Evolutionary conservation across 2,329 filamentous ascomycete genomes (phyloP).

Genomic region (Massarina eburnea): DNA sequence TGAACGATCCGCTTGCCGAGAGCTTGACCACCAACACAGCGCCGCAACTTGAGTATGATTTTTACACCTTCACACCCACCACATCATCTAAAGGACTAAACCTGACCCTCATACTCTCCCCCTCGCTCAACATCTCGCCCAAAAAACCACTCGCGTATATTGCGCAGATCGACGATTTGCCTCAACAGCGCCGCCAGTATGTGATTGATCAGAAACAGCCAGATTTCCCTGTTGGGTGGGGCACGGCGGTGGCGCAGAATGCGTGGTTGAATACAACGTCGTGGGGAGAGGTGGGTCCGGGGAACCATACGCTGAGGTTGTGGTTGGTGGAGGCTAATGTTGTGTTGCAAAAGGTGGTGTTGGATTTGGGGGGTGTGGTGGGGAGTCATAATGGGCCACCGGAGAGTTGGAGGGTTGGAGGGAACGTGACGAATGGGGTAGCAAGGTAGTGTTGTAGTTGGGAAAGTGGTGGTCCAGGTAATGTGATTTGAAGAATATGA

Average conservation of each 20-base stretch:
- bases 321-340: conserved; percentile 52
- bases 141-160: conserved; percentile 54
- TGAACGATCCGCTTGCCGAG: conserved; percentile 29
- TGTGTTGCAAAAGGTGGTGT: conserved; percentile 38
- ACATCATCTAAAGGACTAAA: conserved; percentile 35
- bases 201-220: conserved; percentile 46
- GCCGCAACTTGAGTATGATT: conserved; percentile 40
- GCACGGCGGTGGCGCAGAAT: conserved; percentile 51
- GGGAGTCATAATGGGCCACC: conserved; percentile 39
- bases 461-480: not conserved
- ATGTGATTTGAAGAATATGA: no score
- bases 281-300: conserved; percentile 32
- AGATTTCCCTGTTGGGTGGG: conserved; percentile 53
- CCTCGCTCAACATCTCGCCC: conserved; percentile 55
- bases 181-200: conserved; percentile 44
- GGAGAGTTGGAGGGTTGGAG: conserved; percentile 41
- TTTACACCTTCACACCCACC: conserved; percentile 39
- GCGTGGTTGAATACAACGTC: conserved; percentile 53
- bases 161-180: conserved; percentile 49
- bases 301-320: conserved; percentile 47
- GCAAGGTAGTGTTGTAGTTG: not conserved
- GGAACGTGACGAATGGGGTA: conserved; percentile 5
- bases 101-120: conserved; percentile 46
- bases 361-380: conserved; percentile 38
- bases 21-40: conserved; percentile 29